Base-by-base conservation (phyloP, 2,329 filamentous ascomycete genomes). In the Rutstroemia sp. region DNA sequence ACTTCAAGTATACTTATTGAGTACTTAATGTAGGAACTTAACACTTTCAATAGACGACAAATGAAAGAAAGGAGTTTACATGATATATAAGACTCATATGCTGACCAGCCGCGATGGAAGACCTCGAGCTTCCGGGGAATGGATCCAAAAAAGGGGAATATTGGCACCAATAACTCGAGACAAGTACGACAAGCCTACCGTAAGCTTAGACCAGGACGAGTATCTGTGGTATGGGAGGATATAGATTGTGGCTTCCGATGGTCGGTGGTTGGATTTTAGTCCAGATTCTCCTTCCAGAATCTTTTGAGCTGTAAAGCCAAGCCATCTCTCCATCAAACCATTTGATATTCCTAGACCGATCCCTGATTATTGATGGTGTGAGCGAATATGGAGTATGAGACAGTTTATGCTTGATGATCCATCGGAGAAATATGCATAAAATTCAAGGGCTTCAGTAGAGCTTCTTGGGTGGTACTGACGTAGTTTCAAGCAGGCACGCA, bases 1-100 rank as follows among this genome's bases (percentile, higher is more conserved):
- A 58, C 16, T 68, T 68, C 54, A 66, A 60, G 59, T 68, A 68
- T 61, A 66, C 63, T 56, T 69, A 63, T 61, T 68, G 54, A 62
- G 42, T 9, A 50, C 21, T n/a, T 12, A 10, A 21, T 25, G 42
- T 19, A 23, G 4, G 42, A 12, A 6, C 5, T 45, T 19, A 14
- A 14, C 9, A 30, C 30, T 34, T 2, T 34, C 9, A 34, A 34
- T 34, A 34, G 30, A 34, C 30, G 9, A 34, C 30, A 34, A 41
- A 19, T 2, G 39, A 42, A 42, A 18, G 5, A 42, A 42, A 42
- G 39, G 39, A 42, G 39, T 42, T 42, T 42, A 14, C 16, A 42
- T 19, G 39, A 19, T 9, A 42, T 19, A 18, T 1, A 27, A 27
- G 25, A 27, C 25, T 34, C 27, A 12, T 30, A 30, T 34, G 30